These are phyloP conservation scores for Tetracentron sinense DNA, from an alignment of 164 flowering plant species.

Conservation along the genomic window DNA sequence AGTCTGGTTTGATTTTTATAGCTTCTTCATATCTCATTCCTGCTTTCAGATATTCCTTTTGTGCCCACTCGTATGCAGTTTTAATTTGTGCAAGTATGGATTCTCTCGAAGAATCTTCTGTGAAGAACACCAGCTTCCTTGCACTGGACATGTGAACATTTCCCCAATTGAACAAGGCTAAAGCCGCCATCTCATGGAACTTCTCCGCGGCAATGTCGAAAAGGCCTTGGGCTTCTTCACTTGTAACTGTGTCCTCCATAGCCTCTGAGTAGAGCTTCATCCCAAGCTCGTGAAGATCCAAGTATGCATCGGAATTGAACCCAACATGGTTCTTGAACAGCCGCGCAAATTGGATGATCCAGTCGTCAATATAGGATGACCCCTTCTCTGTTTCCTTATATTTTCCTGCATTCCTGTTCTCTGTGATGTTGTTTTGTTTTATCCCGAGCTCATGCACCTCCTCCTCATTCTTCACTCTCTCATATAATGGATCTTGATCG, in stretches of 20 bases:
- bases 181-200: constrained; percentile 88
- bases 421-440: constrained; percentile 9
- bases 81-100: constrained; percentile 35
- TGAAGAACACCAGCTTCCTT: constrained; percentile 47
- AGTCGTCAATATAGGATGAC: constrained; percentile 50
- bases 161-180: too few relatives aligned
- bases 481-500: constrained; percentile 57
- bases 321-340: constrained; percentile 79
- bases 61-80: too few relatives aligned
- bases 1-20: constrained; percentile 62
- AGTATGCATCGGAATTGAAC: constrained; percentile 67
- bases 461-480: constrained; percentile 21
- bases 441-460: constrained; percentile 5
- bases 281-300: too few relatives aligned
- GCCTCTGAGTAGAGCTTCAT: too few relatives aligned
- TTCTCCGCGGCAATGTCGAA: constrained; percentile 62
- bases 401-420: constrained; percentile 25
- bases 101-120: constrained; percentile 53
- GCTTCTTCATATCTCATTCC: constrained; percentile 66
- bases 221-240: constrained; percentile 71
- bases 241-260: constrained; percentile 55
- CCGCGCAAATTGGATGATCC: constrained; percentile 74
- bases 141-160: too few relatives aligned
- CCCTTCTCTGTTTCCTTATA: constrained; percentile 18
- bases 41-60: too few relatives aligned